Evolutionary conservation across 2,329 filamentous ascomycete species (phyloP).

Genomic region (Xylariaceae sp.): DNA sequence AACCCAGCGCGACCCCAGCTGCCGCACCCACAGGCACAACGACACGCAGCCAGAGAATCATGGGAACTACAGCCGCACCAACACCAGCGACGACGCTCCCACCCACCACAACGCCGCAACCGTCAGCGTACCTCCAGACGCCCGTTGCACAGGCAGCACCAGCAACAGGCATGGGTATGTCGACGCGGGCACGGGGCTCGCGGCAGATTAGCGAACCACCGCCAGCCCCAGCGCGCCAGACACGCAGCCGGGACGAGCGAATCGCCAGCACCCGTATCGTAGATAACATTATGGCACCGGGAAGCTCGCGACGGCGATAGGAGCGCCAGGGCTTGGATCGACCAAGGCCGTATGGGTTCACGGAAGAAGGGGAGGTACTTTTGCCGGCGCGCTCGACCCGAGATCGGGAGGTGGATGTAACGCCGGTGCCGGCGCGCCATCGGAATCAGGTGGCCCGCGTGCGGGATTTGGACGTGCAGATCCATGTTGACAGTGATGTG

Average conservation of each 20-base stretch:
- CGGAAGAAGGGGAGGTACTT: neutral
- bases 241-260: slow-evolving; percentile 31
- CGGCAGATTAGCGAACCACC: slow-evolving; percentile 20
- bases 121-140: slow-evolving; percentile 4
- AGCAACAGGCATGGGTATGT: slow-evolving; percentile 1
- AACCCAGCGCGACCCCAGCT: neutral
- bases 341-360: neutral
- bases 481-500: neutral
- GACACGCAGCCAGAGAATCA: slow-evolving; percentile 19
- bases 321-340: slow-evolving; percentile 14
- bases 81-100: neutral
- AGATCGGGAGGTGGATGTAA: neutral
- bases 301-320: slow-evolving; percentile 20
- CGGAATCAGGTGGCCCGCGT: too few species aligned
- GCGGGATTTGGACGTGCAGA: neutral
- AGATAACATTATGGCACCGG: slow-evolving; percentile 5
- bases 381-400: neutral
- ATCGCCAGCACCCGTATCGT: slow-evolving; percentile 19
- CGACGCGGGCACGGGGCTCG: slow-evolving; percentile 14
- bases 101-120: slow-evolving; percentile 12
- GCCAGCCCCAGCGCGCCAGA: slow-evolving; percentile 24
- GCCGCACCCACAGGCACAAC: slow-evolving; percentile 9
- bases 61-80: slow-evolving; percentile 13
- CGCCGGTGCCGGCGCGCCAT: neutral
- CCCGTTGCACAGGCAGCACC: slow-evolving; percentile 12